Evolutionary conservation across 805 yeast species (phyloP).

Genomic region (Spathaspora gorwiae): DNA sequence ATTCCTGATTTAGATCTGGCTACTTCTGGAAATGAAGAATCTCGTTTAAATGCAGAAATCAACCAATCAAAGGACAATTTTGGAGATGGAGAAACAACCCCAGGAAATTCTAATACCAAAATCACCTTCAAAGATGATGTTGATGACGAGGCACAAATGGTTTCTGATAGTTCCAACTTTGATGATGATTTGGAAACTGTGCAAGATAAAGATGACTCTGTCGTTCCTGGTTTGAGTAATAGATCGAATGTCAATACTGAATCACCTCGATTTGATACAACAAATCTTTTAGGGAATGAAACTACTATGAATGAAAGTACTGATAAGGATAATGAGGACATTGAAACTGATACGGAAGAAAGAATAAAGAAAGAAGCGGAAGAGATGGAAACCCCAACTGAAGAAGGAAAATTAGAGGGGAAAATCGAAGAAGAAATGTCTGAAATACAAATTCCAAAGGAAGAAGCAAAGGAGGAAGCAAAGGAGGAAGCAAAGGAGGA

Average conservation of each 20-base stretch:
- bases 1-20: too few relatives aligned
- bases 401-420: neutral
- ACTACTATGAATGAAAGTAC: too few relatives aligned
- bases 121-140: slow-evolving; percentile 23
- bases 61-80: neutral
- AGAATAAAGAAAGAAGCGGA: neutral
- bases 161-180: slow-evolving; percentile 20
- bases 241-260: neutral
- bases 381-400: neutral
- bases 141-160: slow-evolving; percentile 11
- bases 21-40: too few relatives aligned
- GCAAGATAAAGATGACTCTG: slow-evolving; percentile 19
- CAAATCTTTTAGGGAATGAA: neutral
- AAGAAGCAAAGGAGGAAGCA: neutral
- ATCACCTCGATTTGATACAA: neutral
- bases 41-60: slow-evolving; percentile 1
- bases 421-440: neutral
- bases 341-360: neutral
- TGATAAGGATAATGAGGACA: too few relatives aligned
- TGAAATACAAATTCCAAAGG: neutral
- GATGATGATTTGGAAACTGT: slow-evolving; percentile 29
- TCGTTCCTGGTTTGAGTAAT: neutral
- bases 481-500: neutral
- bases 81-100: slow-evolving; percentile 29
- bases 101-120: slow-evolving; percentile 27